Evolutionary conservation across 306 rosid genomes (phyloP), one percentile per base, ranked within the genome.

Genomic region (Prunus campanulata): DNA sequence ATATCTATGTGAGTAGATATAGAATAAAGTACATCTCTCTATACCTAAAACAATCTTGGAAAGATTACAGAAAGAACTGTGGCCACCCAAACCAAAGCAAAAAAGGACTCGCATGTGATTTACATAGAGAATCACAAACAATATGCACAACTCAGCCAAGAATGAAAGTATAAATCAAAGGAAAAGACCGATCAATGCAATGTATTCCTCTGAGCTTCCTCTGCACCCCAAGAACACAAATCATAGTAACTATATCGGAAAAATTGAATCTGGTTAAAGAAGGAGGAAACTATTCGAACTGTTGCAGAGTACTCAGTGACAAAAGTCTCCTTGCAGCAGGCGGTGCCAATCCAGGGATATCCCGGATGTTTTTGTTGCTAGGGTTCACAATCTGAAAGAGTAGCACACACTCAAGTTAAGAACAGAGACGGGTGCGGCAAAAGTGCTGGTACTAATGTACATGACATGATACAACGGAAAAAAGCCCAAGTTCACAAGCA

Each of bases 271-370:
- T 47, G 71, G 71, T 27, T 70, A 81, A 48, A 63, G 68, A 68
- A 68, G 27, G 49, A 47, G 27, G 67, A 74, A 48, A 66, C 84
- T 87, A 87, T 72, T 80, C 76, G 48, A 82, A 78, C 68, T 81
- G 70, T 73, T 83, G 82, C 50, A 73, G 80, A 3, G 77, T 86
- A 82, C 90, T 88, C 77, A 82, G 79, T 80, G 82, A 90, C 86
- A 96, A 86, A 82, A 96, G 99, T 88, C 92, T 91, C 86, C 99
- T 56, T n/a, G 97, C 92, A 20, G 75, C 99, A 66, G 99, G 99
- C 48, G 99, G 99, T 13, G 98, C 99, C 90, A 96, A 77, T 68
- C 99, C 98, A 29, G 98, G 97, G 75, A 92, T 91, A 78, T 89
- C 98, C 82, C 87, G 87, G 61, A 91, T 88, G 83, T 88, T 79